Evolutionary conservation across 306 rosid genomes (phyloP), one percentile per base, ranked within the genome.

Genomic region (Quercus engelmannii): DNA sequence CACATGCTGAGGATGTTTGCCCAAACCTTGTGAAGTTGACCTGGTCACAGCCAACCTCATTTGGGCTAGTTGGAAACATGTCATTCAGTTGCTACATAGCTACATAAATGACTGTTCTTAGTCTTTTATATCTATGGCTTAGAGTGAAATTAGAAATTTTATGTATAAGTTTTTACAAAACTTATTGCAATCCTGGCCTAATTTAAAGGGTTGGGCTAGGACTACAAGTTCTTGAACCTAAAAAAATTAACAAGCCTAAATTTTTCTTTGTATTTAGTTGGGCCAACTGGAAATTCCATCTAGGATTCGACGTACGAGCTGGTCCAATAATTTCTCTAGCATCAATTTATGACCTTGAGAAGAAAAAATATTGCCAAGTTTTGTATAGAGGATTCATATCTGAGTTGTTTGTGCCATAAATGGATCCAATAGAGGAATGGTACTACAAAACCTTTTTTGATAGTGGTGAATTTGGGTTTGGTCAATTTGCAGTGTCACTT

Each of bases 391-490:
- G 85, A 3, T 89, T 77, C 69, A 73, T 89, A 74, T 87, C 94
- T 3, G 95, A 92, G 79, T 8, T 86, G 2, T 89, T 84, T 74
- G 87, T 86, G 74, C 90, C 92, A 5, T 92, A 92, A 74, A 90
- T 87, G 91, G 94, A 92, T 70, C 92, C 90, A 67, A 77, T 84
- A 2, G 88, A 79, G n/a, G 97, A 92, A 13, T 83, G 89, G 89
- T 90, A 82, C 68, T 88, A 80, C 82, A 82, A 73, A 31, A 85
- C 88, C 11, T 84, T 72, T 75, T 83, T 90, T 28, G 94, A 92
- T 20, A 38, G 69, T 20, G 92, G 91, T 0, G 97, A 90, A 76
- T 88, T 19, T 43, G 91, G 90, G 3, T 85, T 85, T 12, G 97
- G 97, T 6, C 91, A 82, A 6, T 87, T 74, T 19, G 84, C 85